Conservation (phyloP, 192 early-diverging fungal species). For the Backusella morwellensis region DNA sequence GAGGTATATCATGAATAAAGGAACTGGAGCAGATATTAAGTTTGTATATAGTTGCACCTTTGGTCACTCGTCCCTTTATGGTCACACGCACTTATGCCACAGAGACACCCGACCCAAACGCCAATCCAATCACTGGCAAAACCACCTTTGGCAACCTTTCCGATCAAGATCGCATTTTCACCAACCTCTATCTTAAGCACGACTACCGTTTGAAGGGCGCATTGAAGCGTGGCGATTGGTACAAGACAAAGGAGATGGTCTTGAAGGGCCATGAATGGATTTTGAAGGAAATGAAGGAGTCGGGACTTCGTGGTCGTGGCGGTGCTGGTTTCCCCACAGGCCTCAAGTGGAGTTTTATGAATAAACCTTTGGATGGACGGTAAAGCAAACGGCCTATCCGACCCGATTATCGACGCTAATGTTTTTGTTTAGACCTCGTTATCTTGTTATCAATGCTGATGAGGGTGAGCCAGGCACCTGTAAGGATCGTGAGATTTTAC, state of each 20-base stretch:
- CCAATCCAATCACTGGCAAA: constrained; percentile 39
- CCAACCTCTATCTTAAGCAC: constrained; percentile 93
- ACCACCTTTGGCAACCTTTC: constrained; percentile 66
- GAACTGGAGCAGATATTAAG: background rate
- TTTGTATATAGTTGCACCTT: background rate
- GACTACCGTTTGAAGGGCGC: constrained; percentile 90
- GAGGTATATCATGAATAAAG: constrained; percentile 18
- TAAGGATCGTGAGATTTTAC: constrained; percentile 84
- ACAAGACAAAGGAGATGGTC: constrained; percentile 98
- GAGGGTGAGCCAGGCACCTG: constrained; percentile 99
- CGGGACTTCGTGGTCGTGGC: constrained; percentile 90
- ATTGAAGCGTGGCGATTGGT: constrained; percentile 97
- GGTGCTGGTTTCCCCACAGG: constrained; percentile 98
- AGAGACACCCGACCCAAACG: constrained; percentile 39
- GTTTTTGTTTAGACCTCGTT: constrained; percentile 63
- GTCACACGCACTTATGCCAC: constrained; percentile 37
- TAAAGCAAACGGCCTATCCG: constrained; percentile 8
- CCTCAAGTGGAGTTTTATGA: constrained; percentile 99
- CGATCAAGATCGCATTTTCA: constrained; percentile 97
- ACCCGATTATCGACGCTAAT: background rate
- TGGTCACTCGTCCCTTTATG: constrained; percentile 26
- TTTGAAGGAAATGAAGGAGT: constrained; percentile 94
- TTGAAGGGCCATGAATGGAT: constrained; percentile 98
- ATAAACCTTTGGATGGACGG: constrained; percentile 84
- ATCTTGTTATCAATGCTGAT: constrained; percentile 97